A percentile compares a stretch with the other conserved stretches of the same genome.
phyloP scores from a whole-genome alignment of 306 rosid species.

The Quercus rubra region DNA sequence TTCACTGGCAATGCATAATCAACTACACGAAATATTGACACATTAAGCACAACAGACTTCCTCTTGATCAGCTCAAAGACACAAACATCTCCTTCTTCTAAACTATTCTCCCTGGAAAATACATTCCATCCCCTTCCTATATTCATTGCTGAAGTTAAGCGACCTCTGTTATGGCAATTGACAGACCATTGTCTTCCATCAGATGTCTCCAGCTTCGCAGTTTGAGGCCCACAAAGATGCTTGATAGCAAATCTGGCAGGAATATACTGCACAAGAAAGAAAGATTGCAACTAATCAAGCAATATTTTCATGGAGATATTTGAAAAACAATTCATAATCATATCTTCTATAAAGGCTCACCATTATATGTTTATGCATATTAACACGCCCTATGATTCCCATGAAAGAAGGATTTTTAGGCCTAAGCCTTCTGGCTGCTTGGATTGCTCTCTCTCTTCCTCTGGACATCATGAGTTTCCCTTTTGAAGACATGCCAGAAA shows the following conservation, averaged over 20 bases:
- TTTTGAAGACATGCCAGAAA: not conserved
- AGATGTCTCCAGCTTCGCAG: not conserved
- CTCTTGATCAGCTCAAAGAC: constrained; percentile 25
- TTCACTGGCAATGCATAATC: not conserved
- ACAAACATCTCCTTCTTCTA: constrained; percentile 32
- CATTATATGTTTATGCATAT: not conserved
- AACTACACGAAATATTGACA: constrained; percentile 6
- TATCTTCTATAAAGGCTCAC: not conserved
- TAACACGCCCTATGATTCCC: not conserved
- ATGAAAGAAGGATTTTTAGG: constrained; percentile 9
- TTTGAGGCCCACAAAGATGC: not conserved
- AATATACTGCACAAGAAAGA: not conserved
- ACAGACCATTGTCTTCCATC: not conserved
- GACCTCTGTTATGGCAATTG: not conserved
- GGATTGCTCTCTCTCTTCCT: not conserved
- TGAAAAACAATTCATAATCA: not conserved
- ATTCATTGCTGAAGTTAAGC: not conserved
- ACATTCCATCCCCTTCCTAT: constrained; percentile 12
- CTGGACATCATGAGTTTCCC: not conserved
- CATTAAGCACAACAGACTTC: constrained; percentile 10
- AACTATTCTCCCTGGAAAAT: constrained; percentile 7
- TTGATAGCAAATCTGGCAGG: constrained; percentile 3
- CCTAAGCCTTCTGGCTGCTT: not conserved
- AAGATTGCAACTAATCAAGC: not conserved
- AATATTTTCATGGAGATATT: not conserved